Percentiles rank a stretch among this genome's conserved stretches.
Evolutionary conservation across 495 filamentous ascomycete genomes (phyloP).

Genomic region (Aeminium ludgeri): DNA sequence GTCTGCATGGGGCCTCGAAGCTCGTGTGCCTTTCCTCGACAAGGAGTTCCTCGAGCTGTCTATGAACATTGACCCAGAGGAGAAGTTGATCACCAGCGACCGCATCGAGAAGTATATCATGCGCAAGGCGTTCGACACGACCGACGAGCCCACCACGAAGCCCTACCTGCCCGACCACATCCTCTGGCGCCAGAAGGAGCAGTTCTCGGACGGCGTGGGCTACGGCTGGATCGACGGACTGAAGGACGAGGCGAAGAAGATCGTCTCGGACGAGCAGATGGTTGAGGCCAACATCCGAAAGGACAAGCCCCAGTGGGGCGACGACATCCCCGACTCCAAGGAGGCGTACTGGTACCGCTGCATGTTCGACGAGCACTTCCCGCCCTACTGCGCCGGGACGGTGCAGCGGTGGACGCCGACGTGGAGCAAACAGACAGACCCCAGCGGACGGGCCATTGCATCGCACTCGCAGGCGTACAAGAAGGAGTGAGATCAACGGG

Average conservation of each 20-base stretch:
- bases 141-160: conserved; percentile 55
- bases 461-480: conserved; percentile 12
- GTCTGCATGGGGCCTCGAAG: conserved; percentile 95
- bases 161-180: conserved; percentile 90
- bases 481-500: no score
- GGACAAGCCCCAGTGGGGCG: conserved; percentile 88
- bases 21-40: conserved; percentile 94
- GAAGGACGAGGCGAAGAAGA: conserved; percentile 76
- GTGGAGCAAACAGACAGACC: conserved; percentile 91
- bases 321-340: conserved; percentile 84
- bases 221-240: conserved; percentile 98
- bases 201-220: conserved; percentile 94
- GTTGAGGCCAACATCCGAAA: conserved; percentile 36
- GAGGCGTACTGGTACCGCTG: conserved; percentile 96
- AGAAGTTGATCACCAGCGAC: conserved; percentile 88
- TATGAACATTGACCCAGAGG: conserved; percentile 82
- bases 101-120: conserved; percentile 94
- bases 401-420: conserved; percentile 97
- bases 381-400: conserved; percentile 71
- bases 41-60: conserved; percentile 83
- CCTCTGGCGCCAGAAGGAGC: conserved; percentile 97
- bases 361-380: conserved; percentile 99
- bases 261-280: conserved; percentile 92
- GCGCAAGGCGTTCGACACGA: conserved; percentile 90
- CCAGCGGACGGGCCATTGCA: conserved; percentile 52